Conservation (phyloP, 768 basidiomycete species). For the Paxillus rubicundulus region DNA sequence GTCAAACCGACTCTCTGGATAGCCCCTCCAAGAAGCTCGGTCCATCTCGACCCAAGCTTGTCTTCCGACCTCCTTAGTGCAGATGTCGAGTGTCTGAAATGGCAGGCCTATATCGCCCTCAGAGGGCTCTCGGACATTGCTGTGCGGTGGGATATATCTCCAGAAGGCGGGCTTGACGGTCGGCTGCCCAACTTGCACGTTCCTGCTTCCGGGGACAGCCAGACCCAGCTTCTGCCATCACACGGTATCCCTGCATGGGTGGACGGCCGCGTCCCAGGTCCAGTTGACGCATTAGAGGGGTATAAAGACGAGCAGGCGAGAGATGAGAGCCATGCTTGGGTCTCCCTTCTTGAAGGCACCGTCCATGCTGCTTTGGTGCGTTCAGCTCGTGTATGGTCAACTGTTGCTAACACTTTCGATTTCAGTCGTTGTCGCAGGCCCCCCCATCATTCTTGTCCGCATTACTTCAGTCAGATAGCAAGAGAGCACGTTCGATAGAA, state of each 20-base stretch:
- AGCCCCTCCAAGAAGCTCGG: constrained; percentile 40
- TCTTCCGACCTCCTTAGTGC: constrained; percentile 47
- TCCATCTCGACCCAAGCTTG: constrained; percentile 4
- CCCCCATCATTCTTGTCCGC: constrained; percentile 40
- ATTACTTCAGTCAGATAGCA: constrained; percentile 38
- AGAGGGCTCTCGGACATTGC: constrained; percentile 50
- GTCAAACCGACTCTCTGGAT: constrained; percentile 63
- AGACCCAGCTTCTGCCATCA: constrained; percentile 57
- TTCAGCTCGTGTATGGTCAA: constrained; percentile 7
- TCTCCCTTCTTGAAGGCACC: constrained; percentile 70
- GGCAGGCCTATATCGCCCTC: constrained; percentile 76
- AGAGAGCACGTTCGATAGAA: constrained; percentile 37
- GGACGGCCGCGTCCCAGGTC: constrained; percentile 46
- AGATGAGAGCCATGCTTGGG: constrained; percentile 82
- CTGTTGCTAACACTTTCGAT: constrained; percentile 2
- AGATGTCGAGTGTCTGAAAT: constrained; percentile 86
- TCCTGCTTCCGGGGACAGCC: constrained; percentile 34
- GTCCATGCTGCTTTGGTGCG: constrained; percentile 76
- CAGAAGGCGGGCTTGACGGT: constrained; percentile 66
- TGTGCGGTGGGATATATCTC: constrained; percentile 65
- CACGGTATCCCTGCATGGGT: constrained; percentile 75
- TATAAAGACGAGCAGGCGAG: constrained; percentile 56
- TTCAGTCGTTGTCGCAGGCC: constrained; percentile 51
- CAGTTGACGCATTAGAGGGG: constrained; percentile 56
- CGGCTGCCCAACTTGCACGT: constrained; percentile 71